phyloP scores from a whole-genome alignment of 2,329 filamentous ascomycete genomes.

The Decorospora gaudefroyi region DNA sequence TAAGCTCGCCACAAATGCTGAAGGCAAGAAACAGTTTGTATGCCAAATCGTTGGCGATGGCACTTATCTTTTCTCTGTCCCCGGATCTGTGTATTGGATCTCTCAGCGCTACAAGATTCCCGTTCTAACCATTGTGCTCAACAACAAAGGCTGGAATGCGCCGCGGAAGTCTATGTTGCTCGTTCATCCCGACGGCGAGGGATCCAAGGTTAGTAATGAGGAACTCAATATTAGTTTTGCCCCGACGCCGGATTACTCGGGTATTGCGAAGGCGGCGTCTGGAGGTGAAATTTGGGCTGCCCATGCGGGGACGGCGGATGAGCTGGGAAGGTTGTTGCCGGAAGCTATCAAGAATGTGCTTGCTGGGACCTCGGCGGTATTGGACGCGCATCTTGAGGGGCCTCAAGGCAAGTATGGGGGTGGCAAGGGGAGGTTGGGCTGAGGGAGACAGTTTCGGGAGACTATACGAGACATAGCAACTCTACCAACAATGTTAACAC shows the following conservation, averaged over 20 bases:
- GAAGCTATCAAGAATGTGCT: conserved; percentile 64
- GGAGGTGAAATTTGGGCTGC: conserved; percentile 66
- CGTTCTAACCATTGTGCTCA: conserved; percentile 67
- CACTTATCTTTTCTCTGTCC: conserved; percentile 68
- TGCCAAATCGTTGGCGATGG: conserved; percentile 66
- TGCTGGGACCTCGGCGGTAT: conserved; percentile 61
- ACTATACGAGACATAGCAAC: no score
- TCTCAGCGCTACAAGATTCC: conserved; percentile 68
- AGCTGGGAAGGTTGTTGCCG: conserved; percentile 59
- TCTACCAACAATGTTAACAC: no score
- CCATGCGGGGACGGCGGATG: conserved; percentile 60
- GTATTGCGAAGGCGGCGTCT: conserved; percentile 68
- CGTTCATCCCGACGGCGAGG: conserved; percentile 67
- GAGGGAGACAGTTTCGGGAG: no score
- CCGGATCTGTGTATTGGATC: conserved; percentile 71
- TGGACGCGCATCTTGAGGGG: conserved; percentile 65
- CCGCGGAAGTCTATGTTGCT: conserved; percentile 64
- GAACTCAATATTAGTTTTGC: conserved; percentile 69
- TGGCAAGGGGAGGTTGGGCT: conserved; percentile 22
- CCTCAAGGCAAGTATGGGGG: conserved; percentile 59
- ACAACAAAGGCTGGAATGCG: conserved; percentile 74
- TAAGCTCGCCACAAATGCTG: conserved; percentile 67
- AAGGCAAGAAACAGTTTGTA: conserved; percentile 49
- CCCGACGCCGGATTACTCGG: conserved; percentile 68
- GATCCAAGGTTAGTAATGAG: conserved; percentile 64